Evolutionary conservation across 2,329 filamentous ascomycete genomes (phyloP), one percentile per base, ranked within the genome.

Genomic region (Orbilia oligospora): DNA sequence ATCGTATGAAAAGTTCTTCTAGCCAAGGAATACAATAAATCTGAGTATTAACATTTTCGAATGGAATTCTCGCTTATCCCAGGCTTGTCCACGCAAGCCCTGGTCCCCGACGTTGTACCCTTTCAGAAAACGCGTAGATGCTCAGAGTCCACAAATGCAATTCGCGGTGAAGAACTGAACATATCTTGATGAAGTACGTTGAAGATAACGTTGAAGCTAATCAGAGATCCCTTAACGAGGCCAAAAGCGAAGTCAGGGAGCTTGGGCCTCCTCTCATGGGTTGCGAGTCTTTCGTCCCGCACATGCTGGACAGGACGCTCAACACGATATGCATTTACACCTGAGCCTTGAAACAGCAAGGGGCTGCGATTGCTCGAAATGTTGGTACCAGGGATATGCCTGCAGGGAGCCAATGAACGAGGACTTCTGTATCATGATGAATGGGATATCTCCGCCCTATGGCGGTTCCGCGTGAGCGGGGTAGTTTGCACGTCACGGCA

Each of bases 341-440:
- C 27, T 14, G 51, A 36, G 16, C 16, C 51, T 55, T 12, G 51
- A 36, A 55, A 18, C 14, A 27, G 20, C 51, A 55, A 24, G 51
- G 51, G 51, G n/a, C 18, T 33, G 27, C 27, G 51, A 55, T 36
- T 24, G 22, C 27, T 55, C n/a, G 6, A 27, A 36, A 9, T 55
- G 51, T n/a, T 41, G 12, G 38, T 27, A 10, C 12, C 8, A 51
- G 44, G 61, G 61, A 48, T 49, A 48, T 49, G 61, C 27, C 22
- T 65, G 61, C 61, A 48, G 22, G 36, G 27, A 66, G 51, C 70
- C 70, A 73, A 73, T 73, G 16, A 48, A 36, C 24, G 51, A 22
- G 16, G 66, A 20, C 20, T 58, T 8, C 55, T 30, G 18, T 33
- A 61, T 56, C 66, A 55, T 69, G 33, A 67, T 58, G 36, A 33